Evolutionary conservation across 106 monocot species (phyloP).

Genomic region (Allium cepa): DNA sequence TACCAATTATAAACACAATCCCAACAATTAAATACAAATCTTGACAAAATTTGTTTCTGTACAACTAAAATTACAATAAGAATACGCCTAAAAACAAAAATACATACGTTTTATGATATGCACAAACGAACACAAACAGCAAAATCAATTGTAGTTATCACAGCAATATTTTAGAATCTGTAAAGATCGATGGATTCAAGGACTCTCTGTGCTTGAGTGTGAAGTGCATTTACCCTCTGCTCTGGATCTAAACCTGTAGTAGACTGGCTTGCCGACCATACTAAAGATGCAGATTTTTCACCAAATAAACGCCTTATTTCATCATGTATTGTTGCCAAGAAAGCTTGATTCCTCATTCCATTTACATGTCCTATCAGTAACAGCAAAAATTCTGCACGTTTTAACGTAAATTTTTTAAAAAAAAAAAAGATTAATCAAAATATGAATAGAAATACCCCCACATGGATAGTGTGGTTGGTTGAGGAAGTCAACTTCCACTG

Average conservation of each 20-base stretch:
- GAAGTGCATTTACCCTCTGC: slow-evolving; percentile 68
- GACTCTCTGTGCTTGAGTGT: slow-evolving; percentile 77
- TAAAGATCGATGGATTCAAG: slow-evolving; percentile 34
- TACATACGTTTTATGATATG: neutral
- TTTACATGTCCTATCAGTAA: slow-evolving; percentile 81
- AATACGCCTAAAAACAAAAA: neutral
- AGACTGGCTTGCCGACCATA: slow-evolving; percentile 90
- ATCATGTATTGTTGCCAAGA: slow-evolving; percentile 52
- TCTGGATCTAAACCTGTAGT: slow-evolving; percentile 74
- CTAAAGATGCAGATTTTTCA: slow-evolving; percentile 79
- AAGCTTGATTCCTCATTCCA: slow-evolving; percentile 48
- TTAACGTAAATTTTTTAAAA: slow-evolving; percentile 43
- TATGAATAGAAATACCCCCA: no score
- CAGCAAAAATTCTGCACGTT: slow-evolving; percentile 87
- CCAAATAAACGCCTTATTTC: slow-evolving; percentile 54
- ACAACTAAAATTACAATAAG: neutral
- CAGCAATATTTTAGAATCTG: neutral
- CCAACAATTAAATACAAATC: no score
- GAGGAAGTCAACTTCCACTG: no score
- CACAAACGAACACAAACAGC: neutral
- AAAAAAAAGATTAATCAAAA: neutral
- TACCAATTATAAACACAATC: no score
- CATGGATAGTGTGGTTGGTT: no score
- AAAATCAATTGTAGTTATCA: neutral
- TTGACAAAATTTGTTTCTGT: neutral